These are phyloP conservation scores for Gossypium ekmanianum DNA, from an alignment of 345 rosid species.

Conservation along the genomic window DNA sequence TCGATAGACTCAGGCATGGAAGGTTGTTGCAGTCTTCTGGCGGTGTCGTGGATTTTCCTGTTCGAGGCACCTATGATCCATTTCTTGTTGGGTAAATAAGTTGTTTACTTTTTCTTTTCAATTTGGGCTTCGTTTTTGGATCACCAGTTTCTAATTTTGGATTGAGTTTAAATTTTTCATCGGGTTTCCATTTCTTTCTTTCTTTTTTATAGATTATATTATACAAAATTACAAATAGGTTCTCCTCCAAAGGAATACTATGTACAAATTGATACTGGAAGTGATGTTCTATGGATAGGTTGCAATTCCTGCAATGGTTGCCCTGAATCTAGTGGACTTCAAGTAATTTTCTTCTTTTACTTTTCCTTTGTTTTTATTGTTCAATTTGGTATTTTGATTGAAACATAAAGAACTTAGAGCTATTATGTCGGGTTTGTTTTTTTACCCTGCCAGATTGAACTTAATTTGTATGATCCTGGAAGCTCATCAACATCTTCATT, in stretches of 20 bases:
- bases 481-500: slow-evolving; percentile 66
- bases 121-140: slow-evolving; percentile 5
- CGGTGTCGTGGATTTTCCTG: slow-evolving; percentile 80
- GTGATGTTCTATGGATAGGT: slow-evolving; percentile 95
- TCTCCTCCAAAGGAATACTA: slow-evolving; percentile 81
- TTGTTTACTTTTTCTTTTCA: not conserved
- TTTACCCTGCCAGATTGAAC: slow-evolving; percentile 54
- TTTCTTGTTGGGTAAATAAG: slow-evolving; percentile 71
- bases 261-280: slow-evolving; percentile 95
- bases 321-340: slow-evolving; percentile 76
- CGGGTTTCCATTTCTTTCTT: slow-evolving; percentile 4
- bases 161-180: not conserved
- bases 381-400: not conserved
- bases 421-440: not conserved
- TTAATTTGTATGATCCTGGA: slow-evolving; percentile 70
- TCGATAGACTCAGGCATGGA: slow-evolving; percentile 72
- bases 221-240: slow-evolving; percentile 74
- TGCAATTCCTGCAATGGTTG: slow-evolving; percentile 88
- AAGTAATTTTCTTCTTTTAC: slow-evolving; percentile 35
- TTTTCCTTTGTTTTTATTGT: not conserved
- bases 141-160: not conserved
- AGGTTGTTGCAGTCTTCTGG: slow-evolving; percentile 65
- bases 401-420: slow-evolving; percentile 10
- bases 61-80: slow-evolving; percentile 80
- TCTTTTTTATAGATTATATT: slow-evolving; percentile 59